These are phyloP conservation scores for Plenodomus tracheiphilus DNA, from an alignment of 2,329 filamentous ascomycete species.

Conservation along the genomic window DNA sequence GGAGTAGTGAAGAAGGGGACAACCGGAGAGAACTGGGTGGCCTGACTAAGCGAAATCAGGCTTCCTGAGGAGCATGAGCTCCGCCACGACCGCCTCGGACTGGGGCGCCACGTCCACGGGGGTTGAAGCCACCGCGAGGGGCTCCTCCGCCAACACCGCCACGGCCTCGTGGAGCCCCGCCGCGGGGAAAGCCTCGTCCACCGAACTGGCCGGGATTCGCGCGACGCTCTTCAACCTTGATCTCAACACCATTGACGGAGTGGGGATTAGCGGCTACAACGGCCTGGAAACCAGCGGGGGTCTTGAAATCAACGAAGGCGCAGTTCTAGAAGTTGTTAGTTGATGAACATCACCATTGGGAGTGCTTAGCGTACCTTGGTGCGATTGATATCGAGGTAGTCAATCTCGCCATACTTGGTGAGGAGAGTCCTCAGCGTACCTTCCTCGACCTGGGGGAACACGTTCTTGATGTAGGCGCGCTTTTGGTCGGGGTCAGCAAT, in stretches of 20 bases:
- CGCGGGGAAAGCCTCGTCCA: slow-evolving; percentile 44
- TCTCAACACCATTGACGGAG: slow-evolving; percentile 76
- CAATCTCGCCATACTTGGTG: slow-evolving; percentile 67
- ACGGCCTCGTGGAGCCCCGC: slow-evolving; percentile 58
- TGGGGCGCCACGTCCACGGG: slow-evolving; percentile 68
- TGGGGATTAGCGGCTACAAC: slow-evolving; percentile 86
- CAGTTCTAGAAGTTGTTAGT: slow-evolving; percentile 69
- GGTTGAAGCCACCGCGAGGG: slow-evolving; percentile 69
- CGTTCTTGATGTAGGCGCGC: slow-evolving; percentile 93
- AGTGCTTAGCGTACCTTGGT: slow-evolving; percentile 68
- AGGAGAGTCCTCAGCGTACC: slow-evolving; percentile 72
- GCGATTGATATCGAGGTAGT: slow-evolving; percentile 67
- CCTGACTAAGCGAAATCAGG: slow-evolving; percentile 22
- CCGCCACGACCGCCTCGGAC: slow-evolving; percentile 56
- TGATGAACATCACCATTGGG: neutral
- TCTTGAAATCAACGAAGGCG: slow-evolving; percentile 93
- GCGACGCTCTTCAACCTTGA: slow-evolving; percentile 87
- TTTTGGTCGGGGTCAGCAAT: slow-evolving; percentile 72
- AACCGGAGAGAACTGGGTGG: slow-evolving; percentile 6
- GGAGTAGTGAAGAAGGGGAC: slow-evolving; percentile 9
- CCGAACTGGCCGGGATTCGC: slow-evolving; percentile 51
- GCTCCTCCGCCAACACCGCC: slow-evolving; percentile 61
- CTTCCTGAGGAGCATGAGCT: slow-evolving; percentile 39
- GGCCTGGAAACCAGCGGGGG: slow-evolving; percentile 76
- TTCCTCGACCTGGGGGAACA: slow-evolving; percentile 82